Percentiles rank a stretch among this genome's conserved stretches.
phyloP scores from a whole-genome alignment of 495 filamentous ascomycete genomes.

The Clohesyomyces aquaticus region DNA sequence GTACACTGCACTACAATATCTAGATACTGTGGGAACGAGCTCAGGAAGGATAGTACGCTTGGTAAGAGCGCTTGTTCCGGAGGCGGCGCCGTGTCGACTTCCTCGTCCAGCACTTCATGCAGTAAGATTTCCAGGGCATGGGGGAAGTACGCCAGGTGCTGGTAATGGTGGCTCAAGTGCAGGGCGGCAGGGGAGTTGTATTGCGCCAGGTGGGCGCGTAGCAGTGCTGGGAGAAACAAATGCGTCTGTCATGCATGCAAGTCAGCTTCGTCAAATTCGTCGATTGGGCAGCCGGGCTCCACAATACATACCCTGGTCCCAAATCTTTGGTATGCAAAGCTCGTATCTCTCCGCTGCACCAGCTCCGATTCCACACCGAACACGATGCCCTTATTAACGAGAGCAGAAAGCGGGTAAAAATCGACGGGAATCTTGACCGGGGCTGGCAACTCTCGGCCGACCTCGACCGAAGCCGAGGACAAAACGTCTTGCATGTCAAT shows the following conservation, averaged over 20 bases:
- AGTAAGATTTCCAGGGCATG: conserved; percentile 92
- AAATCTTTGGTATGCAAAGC: conserved; percentile 77
- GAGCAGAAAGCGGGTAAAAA: conserved; percentile 90
- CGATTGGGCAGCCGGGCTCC: neutral
- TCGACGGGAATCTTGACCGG: conserved; percentile 72
- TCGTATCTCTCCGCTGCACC: conserved; percentile 85
- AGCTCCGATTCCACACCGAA: conserved; percentile 91
- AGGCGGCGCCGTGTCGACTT: conserved; percentile 71
- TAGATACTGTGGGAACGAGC: conserved; percentile 84
- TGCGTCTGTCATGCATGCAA: conserved; percentile 46
- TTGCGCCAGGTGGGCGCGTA: conserved; percentile 73
- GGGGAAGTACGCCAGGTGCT: conserved; percentile 83
- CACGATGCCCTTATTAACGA: conserved; percentile 82
- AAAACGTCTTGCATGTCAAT: conserved; percentile 87
- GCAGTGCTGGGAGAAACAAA: conserved; percentile 84
- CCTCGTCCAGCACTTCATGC: conserved; percentile 91
- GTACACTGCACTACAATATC: conserved; percentile 98
- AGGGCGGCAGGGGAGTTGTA: conserved; percentile 75
- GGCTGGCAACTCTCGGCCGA: conserved; percentile 62
- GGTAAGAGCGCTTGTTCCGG: conserved; percentile 74
- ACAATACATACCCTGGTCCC: conserved; percentile 47
- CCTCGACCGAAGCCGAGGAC: conserved; percentile 63
- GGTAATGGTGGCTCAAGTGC: conserved; percentile 77
- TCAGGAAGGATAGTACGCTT: conserved; percentile 83
- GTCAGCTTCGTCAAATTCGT: conserved; percentile 12